Conservation (phyloP, 2,329 filamentous ascomycete genomes). For the Chaetomiaceae sp. region DNA sequence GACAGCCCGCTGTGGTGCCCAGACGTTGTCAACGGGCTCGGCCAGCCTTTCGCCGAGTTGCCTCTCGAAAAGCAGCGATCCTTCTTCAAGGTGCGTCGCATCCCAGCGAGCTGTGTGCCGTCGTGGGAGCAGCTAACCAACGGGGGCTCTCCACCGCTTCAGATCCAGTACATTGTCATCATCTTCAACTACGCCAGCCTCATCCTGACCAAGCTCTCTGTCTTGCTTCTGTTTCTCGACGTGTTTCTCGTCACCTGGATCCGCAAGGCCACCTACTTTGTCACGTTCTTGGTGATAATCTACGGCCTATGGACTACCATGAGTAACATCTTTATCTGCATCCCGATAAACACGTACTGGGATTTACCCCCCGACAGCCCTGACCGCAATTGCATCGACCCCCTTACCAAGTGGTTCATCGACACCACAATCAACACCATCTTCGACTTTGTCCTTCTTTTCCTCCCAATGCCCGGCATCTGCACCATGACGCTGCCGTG, state of each 20-base stretch:
- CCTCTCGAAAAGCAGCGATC: background rate
- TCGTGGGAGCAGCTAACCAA: too few relatives aligned
- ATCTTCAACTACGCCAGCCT: slow-evolving; percentile 7
- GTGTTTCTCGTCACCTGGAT: slow-evolving; percentile 15
- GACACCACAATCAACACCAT: slow-evolving; percentile 10
- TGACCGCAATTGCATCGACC: slow-evolving; percentile 2
- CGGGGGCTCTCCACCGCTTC: too few relatives aligned
- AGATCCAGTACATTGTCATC: slow-evolving; percentile 6
- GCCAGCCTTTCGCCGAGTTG: slow-evolving; percentile 1
- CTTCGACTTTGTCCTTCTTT: slow-evolving; percentile 14
- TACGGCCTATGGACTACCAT: slow-evolving; percentile 2
- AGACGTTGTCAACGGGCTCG: slow-evolving; percentile 12
- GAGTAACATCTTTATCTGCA: slow-evolving; percentile 12
- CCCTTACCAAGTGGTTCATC: background rate
- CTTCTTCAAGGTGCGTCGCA: slow-evolving; percentile 3
- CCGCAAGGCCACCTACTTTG: slow-evolving; percentile 4
- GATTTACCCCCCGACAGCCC: background rate
- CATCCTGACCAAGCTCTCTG: slow-evolving; percentile 16
- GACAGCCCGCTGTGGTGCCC: too few relatives aligned
- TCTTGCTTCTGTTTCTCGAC: slow-evolving; percentile 17
- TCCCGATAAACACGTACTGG: slow-evolving; percentile 11
- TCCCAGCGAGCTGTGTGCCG: too few relatives aligned
- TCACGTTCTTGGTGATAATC: slow-evolving; percentile 1
- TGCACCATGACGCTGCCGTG: slow-evolving; percentile 11
- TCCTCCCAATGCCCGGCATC: slow-evolving; percentile 15